Evolutionary conservation across 75 land plant species (phyloP).

Genomic region (Pinus tabuliformis): DNA sequence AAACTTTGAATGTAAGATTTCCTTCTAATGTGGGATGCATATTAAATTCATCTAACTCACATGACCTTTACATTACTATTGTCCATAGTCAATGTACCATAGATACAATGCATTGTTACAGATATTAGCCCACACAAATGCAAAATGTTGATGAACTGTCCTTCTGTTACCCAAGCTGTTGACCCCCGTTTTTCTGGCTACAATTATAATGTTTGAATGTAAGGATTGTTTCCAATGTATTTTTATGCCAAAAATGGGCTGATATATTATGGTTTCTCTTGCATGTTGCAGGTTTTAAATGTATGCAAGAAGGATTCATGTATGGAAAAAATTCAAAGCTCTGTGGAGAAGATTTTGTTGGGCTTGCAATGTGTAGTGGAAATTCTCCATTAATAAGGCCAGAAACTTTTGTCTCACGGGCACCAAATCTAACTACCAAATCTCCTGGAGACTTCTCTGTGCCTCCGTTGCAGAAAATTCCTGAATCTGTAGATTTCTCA

Average conservation of each 20-base stretch:
- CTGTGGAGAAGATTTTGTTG: conserved; percentile 62
- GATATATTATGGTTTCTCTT: neutral
- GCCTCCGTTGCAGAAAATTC: conserved; percentile 22
- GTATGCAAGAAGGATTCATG: conserved; percentile 50
- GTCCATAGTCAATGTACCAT: too few species aligned
- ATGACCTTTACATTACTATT: too few species aligned
- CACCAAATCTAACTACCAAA: conserved; percentile 1
- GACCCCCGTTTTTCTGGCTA: too few species aligned
- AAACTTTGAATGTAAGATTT: too few species aligned
- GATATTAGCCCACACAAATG: too few species aligned
- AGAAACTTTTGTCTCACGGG: conserved; percentile 30
- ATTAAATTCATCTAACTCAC: too few species aligned
- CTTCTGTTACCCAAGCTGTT: too few species aligned
- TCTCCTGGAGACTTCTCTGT: neutral
- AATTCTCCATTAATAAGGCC: conserved; percentile 14
- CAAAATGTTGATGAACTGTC: too few species aligned
- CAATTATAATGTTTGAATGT: too few species aligned
- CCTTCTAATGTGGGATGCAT: too few species aligned
- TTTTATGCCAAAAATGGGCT: neutral
- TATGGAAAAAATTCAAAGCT: conserved; percentile 69
- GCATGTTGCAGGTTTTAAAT: conserved; percentile 49
- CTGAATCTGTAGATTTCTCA: conserved; percentile 41
- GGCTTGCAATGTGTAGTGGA: conserved; percentile 31
- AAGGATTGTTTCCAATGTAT: neutral
- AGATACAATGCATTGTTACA: too few species aligned